Percentiles rank a stretch among this genome's conserved stretches.
Evolutionary conservation across 306 rosid genomes (phyloP).

Genomic region (Castanea crenata): DNA sequence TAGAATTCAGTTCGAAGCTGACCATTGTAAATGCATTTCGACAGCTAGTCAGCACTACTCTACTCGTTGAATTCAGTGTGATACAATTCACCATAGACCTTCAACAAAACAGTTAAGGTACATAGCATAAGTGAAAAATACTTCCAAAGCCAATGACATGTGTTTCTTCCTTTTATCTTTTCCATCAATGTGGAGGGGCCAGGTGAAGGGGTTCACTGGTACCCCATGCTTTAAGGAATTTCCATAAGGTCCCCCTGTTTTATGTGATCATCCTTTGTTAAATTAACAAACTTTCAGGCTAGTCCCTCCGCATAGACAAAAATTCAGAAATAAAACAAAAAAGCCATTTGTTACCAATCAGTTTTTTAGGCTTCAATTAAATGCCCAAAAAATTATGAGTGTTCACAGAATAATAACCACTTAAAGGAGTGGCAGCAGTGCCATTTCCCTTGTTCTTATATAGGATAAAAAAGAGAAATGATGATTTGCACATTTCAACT

Average conservation of each 20-base stretch:
- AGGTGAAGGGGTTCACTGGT: slow-evolving; percentile 4
- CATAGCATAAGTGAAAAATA: neutral
- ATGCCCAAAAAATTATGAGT: neutral
- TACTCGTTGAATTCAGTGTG: slow-evolving; percentile 80
- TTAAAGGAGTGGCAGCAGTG: neutral
- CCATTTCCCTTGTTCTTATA: neutral
- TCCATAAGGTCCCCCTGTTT: neutral
- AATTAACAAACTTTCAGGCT: neutral
- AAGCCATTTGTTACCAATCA: neutral
- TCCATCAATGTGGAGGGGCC: slow-evolving; percentile 1
- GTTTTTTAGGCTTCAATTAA: neutral
- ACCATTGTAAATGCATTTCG: slow-evolving; percentile 97
- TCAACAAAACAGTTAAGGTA: slow-evolving; percentile 24
- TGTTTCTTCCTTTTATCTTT: slow-evolving; percentile 1
- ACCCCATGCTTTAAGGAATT: neutral
- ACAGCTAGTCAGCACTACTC: slow-evolving; percentile 91
- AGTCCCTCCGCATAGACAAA: neutral
- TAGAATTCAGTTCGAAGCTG: slow-evolving; percentile 25
- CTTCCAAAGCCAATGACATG: slow-evolving; percentile 11
- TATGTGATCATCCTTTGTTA: neutral
- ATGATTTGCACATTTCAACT: slow-evolving; percentile 1
- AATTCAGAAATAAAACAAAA: neutral
- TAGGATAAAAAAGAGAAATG: neutral
- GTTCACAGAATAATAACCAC: neutral
- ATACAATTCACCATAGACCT: slow-evolving; percentile 98